phyloP scores from a whole-genome alignment of 768 basidiomycete genomes.

The Tremella yokohamensis region DNA sequence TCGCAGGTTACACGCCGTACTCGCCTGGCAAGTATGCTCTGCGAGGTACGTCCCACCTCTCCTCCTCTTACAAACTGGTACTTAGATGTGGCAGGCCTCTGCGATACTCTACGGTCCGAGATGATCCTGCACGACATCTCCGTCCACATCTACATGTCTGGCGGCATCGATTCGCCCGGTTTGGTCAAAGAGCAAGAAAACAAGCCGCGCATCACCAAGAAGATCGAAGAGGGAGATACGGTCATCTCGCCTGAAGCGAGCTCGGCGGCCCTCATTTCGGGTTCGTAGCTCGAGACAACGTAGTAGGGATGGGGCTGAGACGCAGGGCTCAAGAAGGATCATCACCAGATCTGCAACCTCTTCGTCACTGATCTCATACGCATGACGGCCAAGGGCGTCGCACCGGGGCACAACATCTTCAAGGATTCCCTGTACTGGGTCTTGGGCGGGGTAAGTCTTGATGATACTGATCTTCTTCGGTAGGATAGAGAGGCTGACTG shows the following conservation, averaged over 20 bases:
- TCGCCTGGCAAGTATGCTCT: conserved; percentile 81
- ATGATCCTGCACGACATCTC: conserved; percentile 70
- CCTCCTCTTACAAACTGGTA: background rate
- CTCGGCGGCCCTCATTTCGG: conserved; percentile 61
- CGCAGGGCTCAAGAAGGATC: conserved; percentile 64
- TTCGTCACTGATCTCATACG: conserved; percentile 66
- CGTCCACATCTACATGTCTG: conserved; percentile 77
- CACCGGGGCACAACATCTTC: conserved; percentile 62
- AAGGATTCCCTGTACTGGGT: conserved; percentile 57
- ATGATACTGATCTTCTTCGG: too few relatives aligned
- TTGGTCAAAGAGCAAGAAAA: conserved; percentile 69
- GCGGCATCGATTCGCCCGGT: conserved; percentile 74
- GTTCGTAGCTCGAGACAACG: too few relatives aligned
- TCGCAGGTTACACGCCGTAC: conserved; percentile 76
- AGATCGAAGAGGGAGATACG: conserved; percentile 71
- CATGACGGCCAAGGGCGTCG: conserved; percentile 63
- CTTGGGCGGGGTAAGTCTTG: conserved; percentile 55
- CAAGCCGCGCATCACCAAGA: conserved; percentile 70
- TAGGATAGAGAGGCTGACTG: background rate
- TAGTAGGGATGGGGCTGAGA: conserved; percentile 10
- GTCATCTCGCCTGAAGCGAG: conserved; percentile 64
- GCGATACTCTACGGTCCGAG: conserved; percentile 77
- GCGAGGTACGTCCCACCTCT: conserved; percentile 58
- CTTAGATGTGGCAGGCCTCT: conserved; percentile 60
- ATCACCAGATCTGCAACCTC: conserved; percentile 73